phyloP scores from a whole-genome alignment of 345 rosid genomes.

The Brassica cretica region DNA sequence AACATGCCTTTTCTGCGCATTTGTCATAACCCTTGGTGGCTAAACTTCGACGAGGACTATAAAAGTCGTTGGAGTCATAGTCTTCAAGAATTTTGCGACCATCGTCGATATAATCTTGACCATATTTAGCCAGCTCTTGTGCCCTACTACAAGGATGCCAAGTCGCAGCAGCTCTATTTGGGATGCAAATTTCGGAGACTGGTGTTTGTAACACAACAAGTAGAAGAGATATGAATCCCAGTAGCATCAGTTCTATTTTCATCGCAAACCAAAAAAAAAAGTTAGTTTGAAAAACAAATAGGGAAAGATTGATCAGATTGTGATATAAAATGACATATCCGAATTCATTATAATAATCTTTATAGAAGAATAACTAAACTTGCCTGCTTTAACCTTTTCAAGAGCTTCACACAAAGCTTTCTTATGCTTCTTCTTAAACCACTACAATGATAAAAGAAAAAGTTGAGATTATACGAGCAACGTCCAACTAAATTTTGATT shows the following conservation, averaged over 20 bases:
- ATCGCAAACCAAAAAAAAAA: background rate
- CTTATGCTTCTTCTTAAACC: slow-evolving; percentile 63
- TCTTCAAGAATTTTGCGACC: slow-evolving; percentile 52
- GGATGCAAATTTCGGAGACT: slow-evolving; percentile 59
- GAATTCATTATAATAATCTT: background rate
- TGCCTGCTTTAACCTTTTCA: slow-evolving; percentile 81
- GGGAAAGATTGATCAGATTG: slow-evolving; percentile 11
- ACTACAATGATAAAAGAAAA: slow-evolving; percentile 43
- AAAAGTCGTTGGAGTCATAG: slow-evolving; percentile 27
- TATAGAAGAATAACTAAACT: background rate
- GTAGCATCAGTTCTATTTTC: slow-evolving; percentile 64
- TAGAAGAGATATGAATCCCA: slow-evolving; percentile 77
- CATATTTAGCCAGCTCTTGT: background rate
- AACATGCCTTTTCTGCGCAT: slow-evolving; percentile 48
- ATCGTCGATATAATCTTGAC: slow-evolving; percentile 17
- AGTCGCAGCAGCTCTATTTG: slow-evolving; percentile 42
- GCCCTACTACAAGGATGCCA: slow-evolving; percentile 68
- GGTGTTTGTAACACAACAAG: slow-evolving; percentile 47
- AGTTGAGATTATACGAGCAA: background rate
- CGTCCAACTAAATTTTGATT: background rate
- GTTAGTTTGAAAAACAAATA: background rate
- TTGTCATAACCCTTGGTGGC: slow-evolving; percentile 43
- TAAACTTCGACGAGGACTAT: slow-evolving; percentile 51
- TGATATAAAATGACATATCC: background rate
- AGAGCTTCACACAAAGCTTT: slow-evolving; percentile 78